A percentile compares a stretch with the other conserved stretches of the same genome.
Evolutionary conservation across 352 stramenopile species (phyloP).

Genomic region (Phytophthora pseudosyringae): DNA sequence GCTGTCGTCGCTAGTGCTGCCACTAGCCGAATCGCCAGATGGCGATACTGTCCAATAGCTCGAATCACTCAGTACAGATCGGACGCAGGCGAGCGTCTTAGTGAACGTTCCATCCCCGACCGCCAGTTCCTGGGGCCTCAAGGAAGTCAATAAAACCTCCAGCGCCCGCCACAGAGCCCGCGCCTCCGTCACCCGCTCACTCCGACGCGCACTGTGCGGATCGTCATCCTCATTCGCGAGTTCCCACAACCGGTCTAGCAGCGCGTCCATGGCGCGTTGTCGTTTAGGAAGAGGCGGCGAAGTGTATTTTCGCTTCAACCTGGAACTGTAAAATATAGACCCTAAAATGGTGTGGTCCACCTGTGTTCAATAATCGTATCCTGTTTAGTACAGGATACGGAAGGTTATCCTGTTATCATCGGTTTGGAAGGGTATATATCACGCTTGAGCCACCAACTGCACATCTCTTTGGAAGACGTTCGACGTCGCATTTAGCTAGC

Average conservation of each 20-base stretch:
- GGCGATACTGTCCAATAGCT: conserved; percentile 28
- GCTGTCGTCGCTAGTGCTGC: conserved; percentile 15
- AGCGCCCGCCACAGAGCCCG: conserved; percentile 64
- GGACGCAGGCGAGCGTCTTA: conserved; percentile 49
- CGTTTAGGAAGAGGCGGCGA: not conserved
- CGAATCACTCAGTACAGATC: conserved; percentile 39
- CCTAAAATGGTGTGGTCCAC: no score
- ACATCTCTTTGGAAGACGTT: no score
- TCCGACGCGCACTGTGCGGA: conserved; percentile 5
- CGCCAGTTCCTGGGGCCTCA: conserved; percentile 39
- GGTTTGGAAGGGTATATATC: no score
- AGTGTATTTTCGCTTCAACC: conserved; percentile 4
- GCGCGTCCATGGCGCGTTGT: conserved; percentile 40
- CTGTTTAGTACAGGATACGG: no score
- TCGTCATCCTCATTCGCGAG: conserved; percentile 39
- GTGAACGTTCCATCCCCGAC: conserved; percentile 48
- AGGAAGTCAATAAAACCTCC: conserved; percentile 50
- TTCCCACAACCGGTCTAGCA: conserved; percentile 52
- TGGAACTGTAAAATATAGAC: no score
- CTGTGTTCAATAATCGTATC: no score
- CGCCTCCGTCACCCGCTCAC: conserved; percentile 42
- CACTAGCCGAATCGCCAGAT: not conserved
- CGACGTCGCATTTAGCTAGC: conserved; percentile 11
- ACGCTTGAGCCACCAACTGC: no score
- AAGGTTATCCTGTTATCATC: no score